Evolutionary conservation across 2,329 filamentous ascomycete genomes (phyloP), one percentile per base, ranked within the genome.

Genomic region (Xylaria sp.): DNA sequence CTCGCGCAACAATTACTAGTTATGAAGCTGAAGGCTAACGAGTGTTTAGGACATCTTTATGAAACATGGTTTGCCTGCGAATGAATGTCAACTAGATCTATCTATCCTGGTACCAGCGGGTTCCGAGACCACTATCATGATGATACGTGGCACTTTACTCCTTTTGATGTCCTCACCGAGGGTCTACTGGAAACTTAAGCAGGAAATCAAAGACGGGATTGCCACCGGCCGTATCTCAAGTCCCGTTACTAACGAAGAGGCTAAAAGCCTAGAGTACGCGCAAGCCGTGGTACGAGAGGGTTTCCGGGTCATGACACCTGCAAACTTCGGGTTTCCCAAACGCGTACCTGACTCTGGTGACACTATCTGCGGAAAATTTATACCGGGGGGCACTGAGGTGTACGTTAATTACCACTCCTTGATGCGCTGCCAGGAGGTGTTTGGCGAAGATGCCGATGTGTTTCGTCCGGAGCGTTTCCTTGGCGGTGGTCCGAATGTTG

Each of bases 221-320:
- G 15, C 51, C 13, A 11, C 57, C 10, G 71, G 71, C 2, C 59
- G 42, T 25, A 66, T 72, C 38, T 69, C 71, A 6, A 64, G 15
- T 5, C 68, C 71, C 1, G 50, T 69, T 5, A 71, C 56, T 11
- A 67, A 66, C n/a, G 71, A 70, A n/a, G 63, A 69, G 50, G 55
- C 67, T 1, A 67, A 55, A 56, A 61, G 50, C 9, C 63, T 69
- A 3, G 50, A 66, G 29, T 69, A 66, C n/a, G 61, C 47, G 17
- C 63, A 69, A 63, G 63, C 67, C 2, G 57, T 67, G 3, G 13
- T 64, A 13, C 55, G 36, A 47, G 67, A 69, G 22, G 64, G 67
- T 2, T 13, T 69, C 10, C 55, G 67, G 10, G 11, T 69, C 0
- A 67, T 67, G 60, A n/a, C 22, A 10, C 67, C 67, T 25, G 11